A percentile compares a stretch with the other conserved stretches of the same genome.
These are phyloP conservation scores for Cutaneotrichosporon sp. DNA, from an alignment of 1,284 basidiomycete genomes.

Conservation along the genomic window DNA sequence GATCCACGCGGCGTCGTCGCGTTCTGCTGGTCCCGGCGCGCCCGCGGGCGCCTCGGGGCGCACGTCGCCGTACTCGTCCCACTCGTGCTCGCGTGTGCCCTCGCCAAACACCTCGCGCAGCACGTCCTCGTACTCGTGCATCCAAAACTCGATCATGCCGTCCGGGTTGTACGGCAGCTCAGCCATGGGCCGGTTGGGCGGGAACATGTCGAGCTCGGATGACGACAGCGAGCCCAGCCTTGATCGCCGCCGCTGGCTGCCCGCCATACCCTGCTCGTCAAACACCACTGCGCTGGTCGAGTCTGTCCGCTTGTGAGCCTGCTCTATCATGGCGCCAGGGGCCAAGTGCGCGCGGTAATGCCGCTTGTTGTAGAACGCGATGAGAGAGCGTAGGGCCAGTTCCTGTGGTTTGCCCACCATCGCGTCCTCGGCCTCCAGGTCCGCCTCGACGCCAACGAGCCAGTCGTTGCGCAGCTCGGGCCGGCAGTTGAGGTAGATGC, in stretches of 20 bases:
- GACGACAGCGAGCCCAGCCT: slow-evolving; percentile 17
- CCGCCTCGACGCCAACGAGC: slow-evolving; percentile 88
- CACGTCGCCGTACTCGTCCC: slow-evolving; percentile 21
- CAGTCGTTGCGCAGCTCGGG: slow-evolving; percentile 97
- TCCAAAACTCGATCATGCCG: slow-evolving; percentile 52
- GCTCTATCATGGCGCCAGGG: slow-evolving; percentile 1
- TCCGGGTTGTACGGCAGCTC: slow-evolving; percentile 51
- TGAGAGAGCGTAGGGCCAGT: slow-evolving; percentile 85
- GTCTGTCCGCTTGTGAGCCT: slow-evolving; percentile 19
- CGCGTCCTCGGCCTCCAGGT: slow-evolving; percentile 68
- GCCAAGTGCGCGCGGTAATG: slow-evolving; percentile 32
- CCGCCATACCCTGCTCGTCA: slow-evolving; percentile 10
- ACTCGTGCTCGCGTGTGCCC: slow-evolving; percentile 23
- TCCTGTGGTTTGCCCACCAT: slow-evolving; percentile 72
- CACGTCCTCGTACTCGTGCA: slow-evolving; percentile 55
- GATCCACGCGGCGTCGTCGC: slow-evolving; percentile 41
- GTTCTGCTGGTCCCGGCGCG: slow-evolving; percentile 21
- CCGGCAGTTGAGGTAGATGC: slow-evolving; percentile 94
- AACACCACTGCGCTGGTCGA: slow-evolving; percentile 22
- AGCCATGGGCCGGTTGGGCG: slow-evolving; percentile 43
- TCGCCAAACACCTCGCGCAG: slow-evolving; percentile 52
- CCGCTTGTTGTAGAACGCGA: slow-evolving; percentile 69
- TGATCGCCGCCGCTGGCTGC: slow-evolving; percentile 11
- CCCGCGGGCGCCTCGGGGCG: slow-evolving; percentile 2
- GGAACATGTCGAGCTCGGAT: slow-evolving; percentile 50